Evolutionary conservation across 163 green algal genomes (phyloP), one percentile per base, ranked within the genome.

Genomic region (Smithsoniella earleae): DNA sequence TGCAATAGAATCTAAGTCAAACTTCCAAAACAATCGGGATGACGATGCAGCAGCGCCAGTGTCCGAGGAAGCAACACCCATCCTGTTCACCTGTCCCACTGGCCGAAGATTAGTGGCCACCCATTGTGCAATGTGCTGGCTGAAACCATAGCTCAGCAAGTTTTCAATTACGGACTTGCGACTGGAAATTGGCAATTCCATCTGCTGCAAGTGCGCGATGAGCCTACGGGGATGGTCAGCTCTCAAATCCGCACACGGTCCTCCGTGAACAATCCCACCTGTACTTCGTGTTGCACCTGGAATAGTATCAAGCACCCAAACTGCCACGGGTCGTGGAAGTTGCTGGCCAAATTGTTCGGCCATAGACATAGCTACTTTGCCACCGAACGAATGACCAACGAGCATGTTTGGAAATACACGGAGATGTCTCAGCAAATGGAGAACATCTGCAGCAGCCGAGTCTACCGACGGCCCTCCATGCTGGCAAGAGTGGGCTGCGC

Each of bases 281-380:
- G n/a, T n/a, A n/a, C n/a, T n/a, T n/a, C n/a, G n/a, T n/a, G n/a
- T n/a, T 0, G 28, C 31, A 16, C 89, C 90, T 0, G 90, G 90
- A 58, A 96, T 77, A 1, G 90, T 85, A 75, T 96, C 90, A 45
- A 96, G 81, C 33, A 92, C 87, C 89, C 89, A 96, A 18, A 90
- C 88, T 16, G 58, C 38, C 25, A 96, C 88, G 3, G 89, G 88
- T 0, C 86, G 74, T 0, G 89, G 91, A 52, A 96, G 80, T 18
- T 54, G 74, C 31, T 76, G 62, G 5, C 78, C 79, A 83, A 96
- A 96, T 80, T 96, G 87, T 46, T 91, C 72, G 0, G 87, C 86
- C 89, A 96, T 96, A 66, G 76, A 83, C 85, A 97, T 88, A 18
- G 92, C 90, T 16, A 96, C 90, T 82, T 97, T 96, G 49, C 90